phyloP scores from a whole-genome alignment of 73 alveolate species.

The Effrenium voratum region DNA sequence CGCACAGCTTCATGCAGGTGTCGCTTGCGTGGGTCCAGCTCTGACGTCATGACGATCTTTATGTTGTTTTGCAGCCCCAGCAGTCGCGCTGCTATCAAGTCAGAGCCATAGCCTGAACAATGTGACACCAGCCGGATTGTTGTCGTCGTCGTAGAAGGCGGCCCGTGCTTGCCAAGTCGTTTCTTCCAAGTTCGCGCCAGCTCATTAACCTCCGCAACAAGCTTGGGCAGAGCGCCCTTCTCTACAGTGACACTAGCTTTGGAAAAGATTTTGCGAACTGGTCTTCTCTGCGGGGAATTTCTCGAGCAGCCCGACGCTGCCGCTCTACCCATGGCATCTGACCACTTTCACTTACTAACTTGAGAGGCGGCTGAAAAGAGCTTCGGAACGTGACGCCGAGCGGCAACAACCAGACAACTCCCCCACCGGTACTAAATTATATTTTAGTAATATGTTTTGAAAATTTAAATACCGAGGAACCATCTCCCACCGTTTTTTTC shows the following conservation, averaged over 20 bases:
- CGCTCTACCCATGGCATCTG: background rate
- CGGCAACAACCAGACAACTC: background rate
- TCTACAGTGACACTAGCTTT: background rate
- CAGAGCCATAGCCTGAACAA: slow-evolving; percentile 21
- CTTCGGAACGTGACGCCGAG: background rate
- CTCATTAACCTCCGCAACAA: background rate
- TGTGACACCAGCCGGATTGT: background rate
- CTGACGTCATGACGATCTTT: background rate
- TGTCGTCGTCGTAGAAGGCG: background rate
- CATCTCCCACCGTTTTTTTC: no score
- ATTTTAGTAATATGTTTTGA: background rate
- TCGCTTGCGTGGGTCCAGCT: background rate
- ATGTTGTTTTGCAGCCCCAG: background rate
- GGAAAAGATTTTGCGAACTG: background rate
- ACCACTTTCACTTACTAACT: background rate
- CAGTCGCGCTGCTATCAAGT: background rate
- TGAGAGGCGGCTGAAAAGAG: background rate
- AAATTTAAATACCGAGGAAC: background rate
- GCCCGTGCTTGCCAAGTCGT: background rate
- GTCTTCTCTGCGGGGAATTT: background rate
- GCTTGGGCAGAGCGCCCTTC: background rate
- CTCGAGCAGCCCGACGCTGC: background rate
- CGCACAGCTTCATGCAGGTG: background rate
- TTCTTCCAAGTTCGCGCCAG: background rate
- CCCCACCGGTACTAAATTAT: background rate